phyloP scores from a whole-genome alignment of 2,329 filamentous ascomycete genomes.

The Rutstroemia sp. region DNA sequence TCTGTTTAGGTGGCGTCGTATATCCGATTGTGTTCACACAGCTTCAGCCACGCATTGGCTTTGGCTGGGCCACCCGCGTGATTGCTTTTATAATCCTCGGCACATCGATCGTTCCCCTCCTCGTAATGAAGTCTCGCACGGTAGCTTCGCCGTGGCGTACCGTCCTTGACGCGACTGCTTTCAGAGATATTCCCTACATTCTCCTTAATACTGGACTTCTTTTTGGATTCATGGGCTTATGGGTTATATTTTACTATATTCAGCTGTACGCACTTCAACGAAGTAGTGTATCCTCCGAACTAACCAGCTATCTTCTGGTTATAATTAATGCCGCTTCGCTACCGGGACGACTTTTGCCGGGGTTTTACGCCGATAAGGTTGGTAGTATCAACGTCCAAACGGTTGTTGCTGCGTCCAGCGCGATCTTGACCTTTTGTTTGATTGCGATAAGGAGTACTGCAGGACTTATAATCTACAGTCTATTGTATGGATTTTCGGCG shows the following conservation, averaged over 20 bases:
- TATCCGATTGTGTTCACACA: not conserved
- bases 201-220: not conserved
- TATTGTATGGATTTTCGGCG: not conserved
- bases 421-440: not conserved
- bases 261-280: not conserved
- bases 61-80: not conserved
- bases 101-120: not conserved
- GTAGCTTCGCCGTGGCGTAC: not conserved
- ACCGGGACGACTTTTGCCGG: not conserved
- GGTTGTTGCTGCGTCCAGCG: not conserved
- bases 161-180: not conserved
- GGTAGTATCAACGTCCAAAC: not conserved
- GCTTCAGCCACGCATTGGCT: not conserved
- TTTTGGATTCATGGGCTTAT: not conserved
- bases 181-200: not conserved
- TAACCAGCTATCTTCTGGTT: not conserved
- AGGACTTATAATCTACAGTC: not conserved
- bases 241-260: not conserved
- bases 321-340: not conserved
- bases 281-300: not conserved
- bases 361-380: not conserved
- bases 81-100: not conserved
- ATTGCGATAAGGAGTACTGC: not conserved
- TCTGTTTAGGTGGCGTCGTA: not conserved
- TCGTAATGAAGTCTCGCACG: not conserved